Conservation (phyloP, 768 basidiomycete species). For the Serendipita sp. region DNA sequence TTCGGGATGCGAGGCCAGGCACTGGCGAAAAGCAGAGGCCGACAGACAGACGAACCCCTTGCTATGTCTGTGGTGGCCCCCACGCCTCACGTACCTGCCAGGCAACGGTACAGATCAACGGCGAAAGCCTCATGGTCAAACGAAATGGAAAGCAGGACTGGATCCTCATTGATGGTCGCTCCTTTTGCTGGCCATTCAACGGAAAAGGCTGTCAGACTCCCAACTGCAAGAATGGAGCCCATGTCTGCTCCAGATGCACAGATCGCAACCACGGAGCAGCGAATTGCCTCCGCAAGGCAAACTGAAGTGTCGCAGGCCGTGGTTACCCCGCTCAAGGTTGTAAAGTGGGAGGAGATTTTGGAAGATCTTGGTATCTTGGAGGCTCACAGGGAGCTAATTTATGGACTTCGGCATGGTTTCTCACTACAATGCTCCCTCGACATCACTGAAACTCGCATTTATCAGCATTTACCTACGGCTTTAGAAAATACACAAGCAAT, state of each 20-base stretch:
- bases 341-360: not conserved
- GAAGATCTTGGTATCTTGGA: not conserved
- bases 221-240: not conserved
- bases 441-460: constrained; percentile 4
- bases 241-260: not conserved
- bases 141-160: not conserved
- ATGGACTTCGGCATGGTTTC: not conserved
- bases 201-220: not conserved
- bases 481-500: too few species aligned
- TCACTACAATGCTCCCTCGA: not conserved
- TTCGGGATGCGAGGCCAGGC: too few species aligned
- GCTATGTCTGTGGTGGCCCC: too few species aligned
- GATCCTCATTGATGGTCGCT: not conserved
- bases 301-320: not conserved
- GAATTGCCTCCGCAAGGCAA: not conserved
- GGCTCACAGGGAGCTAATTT: not conserved
- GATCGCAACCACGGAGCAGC: not conserved
- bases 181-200: not conserved
- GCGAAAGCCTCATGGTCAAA: not conserved
- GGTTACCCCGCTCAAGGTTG: not conserved
- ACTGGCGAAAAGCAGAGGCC: too few species aligned
- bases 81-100: not conserved
- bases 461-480: too few species aligned
- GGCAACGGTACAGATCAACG: not conserved
- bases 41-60: too few species aligned